Evolutionary conservation across 495 filamentous ascomycete genomes (phyloP), one percentile per base, ranked within the genome.

Genomic region (Annulohypoxylon bovei): DNA sequence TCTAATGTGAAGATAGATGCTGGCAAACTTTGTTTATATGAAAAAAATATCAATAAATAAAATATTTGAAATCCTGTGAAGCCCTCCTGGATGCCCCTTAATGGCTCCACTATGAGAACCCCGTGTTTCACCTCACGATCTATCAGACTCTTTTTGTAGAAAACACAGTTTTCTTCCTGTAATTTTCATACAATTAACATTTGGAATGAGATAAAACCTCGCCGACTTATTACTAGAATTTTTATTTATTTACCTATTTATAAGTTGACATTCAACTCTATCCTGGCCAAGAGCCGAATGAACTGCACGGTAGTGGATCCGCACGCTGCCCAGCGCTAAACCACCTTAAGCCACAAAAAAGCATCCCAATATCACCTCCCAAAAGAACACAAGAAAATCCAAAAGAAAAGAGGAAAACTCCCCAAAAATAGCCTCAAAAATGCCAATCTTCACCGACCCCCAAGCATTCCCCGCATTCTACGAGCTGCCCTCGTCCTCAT

Each of bases 401-500:
- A 25, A 30, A 52, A 52, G 18, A 1, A 12, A 52, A 30, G 16
- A 1, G 14, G 9, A 52, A 23, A 23, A 47, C 20, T n/a, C n/a
- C n/a, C n/a, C 22, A 5, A 8, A 11, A 47, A 47, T 3, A 8
- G 5, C 16, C 44, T 18, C 64, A 56, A 23, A 23, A 16, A 68
- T 68, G 54, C 72, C 80, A 8, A 54, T 62, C 23, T 80, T 81
- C 76, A 71, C 72, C 18, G 55, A 77, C 73, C 30, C 64, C 1
- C 23, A 55, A 40, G 18, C 54, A 67, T 81, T 81, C 76, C 79
- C 77, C 25, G 57, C 50, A 20, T 77, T 74, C 63, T 56, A 68
- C 52, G 61, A 70, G 57, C 35, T 69, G 7, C 68, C 71, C 6
- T 33, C 68, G 3, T 14, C 65, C 23, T 53, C 60, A 11, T 23